Base-by-base conservation (phyloP, 768 basidiomycete species). In the Hypholoma sublateritium region DNA sequence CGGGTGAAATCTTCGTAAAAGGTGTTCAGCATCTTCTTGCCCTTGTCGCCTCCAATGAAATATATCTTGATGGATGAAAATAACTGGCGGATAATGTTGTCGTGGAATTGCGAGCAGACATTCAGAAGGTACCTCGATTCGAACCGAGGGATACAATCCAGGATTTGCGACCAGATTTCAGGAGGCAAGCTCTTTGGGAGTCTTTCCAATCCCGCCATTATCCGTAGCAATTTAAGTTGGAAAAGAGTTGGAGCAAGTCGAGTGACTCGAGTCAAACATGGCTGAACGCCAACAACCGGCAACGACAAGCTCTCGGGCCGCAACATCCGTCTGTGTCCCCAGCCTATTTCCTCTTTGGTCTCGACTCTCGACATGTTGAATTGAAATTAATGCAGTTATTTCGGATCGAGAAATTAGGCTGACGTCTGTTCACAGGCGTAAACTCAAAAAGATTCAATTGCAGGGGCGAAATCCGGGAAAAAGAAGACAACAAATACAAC, bases 21-120 rank as follows among this genome's bases (percentile, higher is more conserved):
- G 35, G 72, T 70, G 56, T 74, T 73, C 22, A 74, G 66, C 67
- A 72, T 70, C 19, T 56, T 50, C 46, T 61, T 56, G 1, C 62
- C 71, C 7, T 58, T 56, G 16, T 61, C 57, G 8, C 67, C 67
- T 21, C 70, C 72, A 24, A 77, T 65, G 50, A 77, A 67, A 55
- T 75, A 75, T 44, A 77, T 66, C 59, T 71, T 75, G 58, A 76
- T 63, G 1, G 71, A 65, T 8, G 70, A 77, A 77, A 39, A 77
- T 54, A 34, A 59, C 60, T 17, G 46, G 22, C 67, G 68, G 14
- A 75, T 36, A 12, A 69, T 64, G 43, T 75, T 70, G 53, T 72
- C 72, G 47, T 74, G 76, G 49, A 76, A 75, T 28, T 69, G 54
- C 17, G 72, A 72, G 37, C 73, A 77, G 32, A 76, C 75, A 7